These are phyloP conservation scores for Thozetella sp. DNA, from an alignment of 495 filamentous ascomycete genomes.

Conservation along the genomic window DNA sequence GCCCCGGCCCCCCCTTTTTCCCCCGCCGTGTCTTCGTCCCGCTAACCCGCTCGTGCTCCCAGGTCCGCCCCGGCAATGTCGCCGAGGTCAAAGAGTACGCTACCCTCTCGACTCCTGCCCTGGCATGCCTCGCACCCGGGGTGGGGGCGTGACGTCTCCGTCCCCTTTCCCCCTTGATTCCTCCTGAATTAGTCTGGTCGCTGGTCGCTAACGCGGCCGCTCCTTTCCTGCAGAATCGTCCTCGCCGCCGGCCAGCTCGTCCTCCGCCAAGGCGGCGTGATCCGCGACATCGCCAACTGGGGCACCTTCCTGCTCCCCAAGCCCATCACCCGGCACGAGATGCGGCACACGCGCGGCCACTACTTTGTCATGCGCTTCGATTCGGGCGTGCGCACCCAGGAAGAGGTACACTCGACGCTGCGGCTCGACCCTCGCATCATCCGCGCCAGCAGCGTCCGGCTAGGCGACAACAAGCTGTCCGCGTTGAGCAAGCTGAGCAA, in stretches of 20 bases:
- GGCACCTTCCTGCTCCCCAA: conserved; percentile 83
- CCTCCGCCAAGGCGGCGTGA: conserved; percentile 82
- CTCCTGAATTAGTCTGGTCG: conserved; percentile 5
- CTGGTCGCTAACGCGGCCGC: neutral
- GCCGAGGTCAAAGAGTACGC: conserved; percentile 92
- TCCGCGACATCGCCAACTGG: conserved; percentile 94
- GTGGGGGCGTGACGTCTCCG: too few species aligned
- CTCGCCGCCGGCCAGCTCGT: conserved; percentile 81
- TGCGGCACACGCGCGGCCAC: conserved; percentile 78
- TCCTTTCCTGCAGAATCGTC: conserved; percentile 66
- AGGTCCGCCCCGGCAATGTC: conserved; percentile 90
- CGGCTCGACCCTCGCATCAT: conserved; percentile 92
- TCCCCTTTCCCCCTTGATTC: conserved; percentile 5
- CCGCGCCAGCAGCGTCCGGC: conserved; percentile 79
- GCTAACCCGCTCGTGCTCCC: conserved; percentile 11
- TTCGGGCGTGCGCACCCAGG: conserved; percentile 67
- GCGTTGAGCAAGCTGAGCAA: conserved; percentile 64
- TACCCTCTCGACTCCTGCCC: conserved; percentile 5
- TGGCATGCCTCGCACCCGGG: too few species aligned
- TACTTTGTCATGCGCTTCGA: conserved; percentile 99
- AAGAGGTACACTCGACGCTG: conserved; percentile 70
- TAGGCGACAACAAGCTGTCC: conserved; percentile 75
- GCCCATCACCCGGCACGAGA: conserved; percentile 73
- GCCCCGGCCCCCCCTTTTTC: neutral
- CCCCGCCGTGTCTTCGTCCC: neutral